A percentile compares a stretch with the other conserved stretches of the same genome.
Conservation (phyloP, 148 eudicot species). For the Fallopia convolvulus region DNA sequence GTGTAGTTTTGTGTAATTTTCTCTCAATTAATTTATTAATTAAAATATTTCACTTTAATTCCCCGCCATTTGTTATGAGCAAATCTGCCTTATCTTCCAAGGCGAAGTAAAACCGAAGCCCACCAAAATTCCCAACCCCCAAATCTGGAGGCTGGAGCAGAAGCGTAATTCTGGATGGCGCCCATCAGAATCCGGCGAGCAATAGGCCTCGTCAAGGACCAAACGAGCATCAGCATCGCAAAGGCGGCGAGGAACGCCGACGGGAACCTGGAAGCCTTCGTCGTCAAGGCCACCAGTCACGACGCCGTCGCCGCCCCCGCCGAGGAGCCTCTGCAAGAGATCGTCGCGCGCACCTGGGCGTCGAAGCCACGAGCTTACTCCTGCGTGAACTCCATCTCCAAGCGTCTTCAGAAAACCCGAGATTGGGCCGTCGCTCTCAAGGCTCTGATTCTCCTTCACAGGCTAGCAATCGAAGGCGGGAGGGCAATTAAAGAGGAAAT, state of each 20-base stretch:
- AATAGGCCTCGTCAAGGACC: constrained; percentile 39
- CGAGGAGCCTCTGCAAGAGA: constrained; percentile 29
- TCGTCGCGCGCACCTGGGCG: constrained; percentile 21
- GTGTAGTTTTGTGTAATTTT: background rate
- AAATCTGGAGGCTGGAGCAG: background rate
- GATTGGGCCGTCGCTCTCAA: constrained; percentile 64
- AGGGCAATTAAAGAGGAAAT: constrained; percentile 30
- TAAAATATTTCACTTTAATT: background rate
- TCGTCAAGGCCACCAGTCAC: constrained; percentile 53
- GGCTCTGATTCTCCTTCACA: constrained; percentile 41
- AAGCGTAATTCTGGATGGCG: background rate
- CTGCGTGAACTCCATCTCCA: constrained; percentile 26
- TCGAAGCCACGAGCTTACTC: constrained; percentile 30
- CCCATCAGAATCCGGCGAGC: constrained; percentile 25
- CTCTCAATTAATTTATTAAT: background rate
- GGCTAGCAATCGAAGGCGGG: constrained; percentile 35
- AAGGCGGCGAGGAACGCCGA: constrained; percentile 37
- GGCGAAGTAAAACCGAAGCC: background rate
- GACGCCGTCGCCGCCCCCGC: constrained; percentile 28
- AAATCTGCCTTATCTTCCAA: background rate
- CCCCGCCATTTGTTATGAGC: background rate
- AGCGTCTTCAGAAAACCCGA: constrained; percentile 31
- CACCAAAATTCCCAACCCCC: background rate
- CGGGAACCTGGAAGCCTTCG: constrained; percentile 41
- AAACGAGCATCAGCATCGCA: constrained; percentile 49